Conservation (phyloP, 129 eudicot genomes). For the Tagetes erecta region DNA sequence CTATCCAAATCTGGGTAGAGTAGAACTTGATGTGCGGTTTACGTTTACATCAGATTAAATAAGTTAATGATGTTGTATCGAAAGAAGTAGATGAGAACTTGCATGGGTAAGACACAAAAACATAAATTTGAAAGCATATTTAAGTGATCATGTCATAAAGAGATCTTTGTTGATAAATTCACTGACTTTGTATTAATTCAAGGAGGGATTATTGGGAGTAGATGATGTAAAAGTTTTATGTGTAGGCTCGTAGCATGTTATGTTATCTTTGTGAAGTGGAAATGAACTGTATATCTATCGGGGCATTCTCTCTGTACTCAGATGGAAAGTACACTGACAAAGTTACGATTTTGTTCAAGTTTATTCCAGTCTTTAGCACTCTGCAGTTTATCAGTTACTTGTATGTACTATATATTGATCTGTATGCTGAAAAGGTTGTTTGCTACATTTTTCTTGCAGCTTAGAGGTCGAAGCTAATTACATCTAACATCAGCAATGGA, state of each 20-base stretch:
- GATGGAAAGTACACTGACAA: background rate
- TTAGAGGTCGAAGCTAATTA: background rate
- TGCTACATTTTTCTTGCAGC: conserved; percentile 29
- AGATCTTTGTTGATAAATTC: conserved; percentile 2
- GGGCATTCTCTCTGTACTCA: background rate
- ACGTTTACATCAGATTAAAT: background rate
- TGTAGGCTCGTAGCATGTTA: background rate
- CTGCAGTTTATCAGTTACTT: background rate
- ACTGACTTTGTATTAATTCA: conserved; percentile 3
- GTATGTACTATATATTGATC: background rate
- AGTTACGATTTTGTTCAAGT: background rate
- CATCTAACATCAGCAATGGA: conserved; percentile 39
- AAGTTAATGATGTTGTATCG: background rate
- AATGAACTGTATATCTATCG: background rate
- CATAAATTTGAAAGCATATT: background rate
- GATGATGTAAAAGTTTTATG: background rate
- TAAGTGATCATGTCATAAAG: background rate
- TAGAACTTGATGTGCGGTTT: conserved; percentile 6
- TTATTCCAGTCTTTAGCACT: conserved; percentile 9
- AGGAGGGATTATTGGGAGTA: background rate
- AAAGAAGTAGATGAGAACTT: background rate
- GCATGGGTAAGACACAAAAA: background rate
- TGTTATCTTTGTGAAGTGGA: background rate
- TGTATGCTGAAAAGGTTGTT: conserved; percentile 11
- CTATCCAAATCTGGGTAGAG: conserved; percentile 20